phyloP scores from a whole-genome alignment of 768 basidiomycete genomes.

The Lepiota venenata region DNA sequence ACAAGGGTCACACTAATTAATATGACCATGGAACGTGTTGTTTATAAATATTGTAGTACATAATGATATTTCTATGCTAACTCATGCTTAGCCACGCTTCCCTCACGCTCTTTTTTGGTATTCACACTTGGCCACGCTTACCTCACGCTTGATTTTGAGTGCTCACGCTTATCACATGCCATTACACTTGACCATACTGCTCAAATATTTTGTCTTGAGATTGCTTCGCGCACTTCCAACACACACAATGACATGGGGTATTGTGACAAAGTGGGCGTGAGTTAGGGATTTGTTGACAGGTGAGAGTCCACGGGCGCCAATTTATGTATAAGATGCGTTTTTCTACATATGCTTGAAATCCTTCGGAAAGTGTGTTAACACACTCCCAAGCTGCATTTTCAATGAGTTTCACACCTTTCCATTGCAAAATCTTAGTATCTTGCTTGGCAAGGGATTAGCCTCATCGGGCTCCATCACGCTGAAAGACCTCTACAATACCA shows the following conservation, averaged over 20 bases:
- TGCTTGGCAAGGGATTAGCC: conserved; percentile 72
- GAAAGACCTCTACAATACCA: conserved; percentile 48
- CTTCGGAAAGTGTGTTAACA: background rate
- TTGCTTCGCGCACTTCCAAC: conserved; percentile 71
- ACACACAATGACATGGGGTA: conserved; percentile 65
- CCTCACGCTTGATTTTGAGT: too few species aligned
- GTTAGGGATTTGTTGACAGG: conserved; percentile 54
- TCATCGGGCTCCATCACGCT: conserved; percentile 68
- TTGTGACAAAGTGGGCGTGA: conserved; percentile 64
- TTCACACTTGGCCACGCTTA: too few species aligned
- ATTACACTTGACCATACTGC: too few species aligned
- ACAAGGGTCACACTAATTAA: too few species aligned
- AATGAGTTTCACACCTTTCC: conserved; percentile 67
- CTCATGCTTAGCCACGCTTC: too few species aligned
- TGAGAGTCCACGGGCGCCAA: conserved; percentile 75
- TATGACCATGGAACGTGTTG: too few species aligned
- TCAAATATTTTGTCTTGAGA: conserved; percentile 76
- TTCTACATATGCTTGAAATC: conserved; percentile 58
- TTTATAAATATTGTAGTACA: too few species aligned
- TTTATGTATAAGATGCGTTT: conserved; percentile 86
- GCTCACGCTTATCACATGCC: too few species aligned
- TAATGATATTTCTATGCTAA: too few species aligned
- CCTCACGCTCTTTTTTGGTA: too few species aligned
- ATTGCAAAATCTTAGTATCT: conserved; percentile 57
- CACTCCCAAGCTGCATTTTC: conserved; percentile 66